Base-by-base conservation (phyloP, 768 basidiomycete genomes). In the Boletus sensibilis region DNA sequence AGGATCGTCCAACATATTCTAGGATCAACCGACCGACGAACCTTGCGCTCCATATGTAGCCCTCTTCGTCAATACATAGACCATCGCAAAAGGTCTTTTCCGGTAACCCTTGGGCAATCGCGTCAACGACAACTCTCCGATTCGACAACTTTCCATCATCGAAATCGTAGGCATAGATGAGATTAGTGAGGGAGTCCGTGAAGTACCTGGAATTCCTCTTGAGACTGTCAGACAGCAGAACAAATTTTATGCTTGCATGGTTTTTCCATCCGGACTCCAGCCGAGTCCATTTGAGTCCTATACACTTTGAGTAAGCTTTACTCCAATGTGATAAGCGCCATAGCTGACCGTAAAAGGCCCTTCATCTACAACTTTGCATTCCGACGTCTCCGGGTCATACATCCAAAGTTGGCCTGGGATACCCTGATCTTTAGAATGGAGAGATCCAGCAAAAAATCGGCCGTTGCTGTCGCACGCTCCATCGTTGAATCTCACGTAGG, bases 401-500 rank as follows among this genome's bases (percentile, higher is more conserved):
- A 75, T 75, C 67, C 81, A 87, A 35, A 88, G 70, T 58, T 78
- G 75, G 11, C 86, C 86, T 4, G 82, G 77, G 46, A 86, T 75
- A 23, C 68, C 72, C 47, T 75, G 76, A 47, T 79, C 75, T 61
- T 76, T 71, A 50, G 80, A 82, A 50, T 60, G 79, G 48, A 87
- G 66, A 0, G 86, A 84, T n/a, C 86, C 87, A 23, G 84, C 83
- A 61, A 87, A 81, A 67, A 83, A 87, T 40, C 85, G 79, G 7
- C 87, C 87, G 61, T 77, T 72, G 55, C 72, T 77, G 63, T 87
- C 86, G 64, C 87, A 88, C 3, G 77, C 85, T 35, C 86, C 87
- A 62, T 88, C 87, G 70, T 89, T 87, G 73, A 88, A 86, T 41
- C 87, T 79, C 29, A 78, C 81, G 58, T 79, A 73, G 3, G 73